Conservation (phyloP, 1,139 yeast species). For the Suhomyces chickasaworum region DNA sequence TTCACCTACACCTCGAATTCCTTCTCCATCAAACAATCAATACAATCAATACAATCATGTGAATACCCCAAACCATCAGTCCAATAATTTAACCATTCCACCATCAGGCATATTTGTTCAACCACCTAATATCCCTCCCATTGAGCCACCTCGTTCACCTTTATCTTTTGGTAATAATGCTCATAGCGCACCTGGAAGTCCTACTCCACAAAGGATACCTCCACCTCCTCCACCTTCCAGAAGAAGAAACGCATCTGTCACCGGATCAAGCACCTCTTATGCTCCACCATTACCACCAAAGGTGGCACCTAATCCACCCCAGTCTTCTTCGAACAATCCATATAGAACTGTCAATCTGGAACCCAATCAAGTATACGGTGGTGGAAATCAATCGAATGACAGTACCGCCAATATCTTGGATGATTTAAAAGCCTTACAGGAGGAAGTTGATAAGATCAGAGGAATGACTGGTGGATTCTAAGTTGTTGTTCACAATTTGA, state of each 20-base stretch:
- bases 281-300: conserved; percentile 41
- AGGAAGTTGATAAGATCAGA: conserved; percentile 60
- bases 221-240: conserved; percentile 52
- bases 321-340: conserved; percentile 12
- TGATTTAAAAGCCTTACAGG: conserved; percentile 62
- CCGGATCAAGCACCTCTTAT: neutral
- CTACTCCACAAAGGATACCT: conserved; percentile 21
- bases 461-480: conserved; percentile 53
- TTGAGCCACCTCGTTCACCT: conserved; percentile 23
- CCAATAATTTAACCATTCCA: conserved; percentile 8
- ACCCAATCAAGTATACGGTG: conserved; percentile 8
- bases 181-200: conserved; percentile 4
- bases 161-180: conserved; percentile 1
- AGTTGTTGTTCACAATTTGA: neutral
- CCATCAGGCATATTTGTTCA: conserved; percentile 2
- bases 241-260: conserved; percentile 28
- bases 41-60: conserved; percentile 14
- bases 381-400: conserved; percentile 22
- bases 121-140: conserved; percentile 21
- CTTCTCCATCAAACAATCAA: conserved; percentile 22
- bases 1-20: conserved; percentile 42
- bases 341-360: conserved; percentile 7
- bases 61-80: conserved; percentile 1
- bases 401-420: conserved; percentile 57
- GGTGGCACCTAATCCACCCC: conserved; percentile 16